These are phyloP conservation scores for Termitomyces sp. DNA, from an alignment of 768 basidiomycete species.

Conservation along the genomic window DNA sequence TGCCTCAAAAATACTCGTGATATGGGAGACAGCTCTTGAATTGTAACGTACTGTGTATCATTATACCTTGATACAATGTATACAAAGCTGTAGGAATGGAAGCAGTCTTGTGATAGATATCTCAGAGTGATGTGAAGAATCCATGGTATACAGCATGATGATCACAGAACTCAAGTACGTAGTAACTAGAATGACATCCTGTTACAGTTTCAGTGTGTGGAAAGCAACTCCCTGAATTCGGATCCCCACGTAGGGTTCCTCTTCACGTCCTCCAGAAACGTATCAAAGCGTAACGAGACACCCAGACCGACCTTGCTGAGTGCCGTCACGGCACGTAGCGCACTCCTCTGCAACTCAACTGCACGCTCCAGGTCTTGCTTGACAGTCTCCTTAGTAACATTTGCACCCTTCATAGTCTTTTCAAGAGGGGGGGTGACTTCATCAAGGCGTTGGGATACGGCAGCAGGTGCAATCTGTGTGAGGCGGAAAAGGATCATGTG, in stretches of 20 bases:
- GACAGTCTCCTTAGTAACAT: slow-evolving; percentile 90
- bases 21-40: no score
- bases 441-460: slow-evolving; percentile 78
- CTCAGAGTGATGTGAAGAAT: background rate
- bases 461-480: slow-evolving; percentile 78
- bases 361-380: slow-evolving; percentile 88
- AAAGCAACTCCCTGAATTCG: slow-evolving; percentile 62
- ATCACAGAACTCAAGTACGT: background rate
- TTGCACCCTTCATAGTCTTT: slow-evolving; percentile 85
- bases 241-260: slow-evolving; percentile 58
- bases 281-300: slow-evolving; percentile 70
- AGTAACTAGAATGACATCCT: background rate
- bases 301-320: slow-evolving; percentile 70
- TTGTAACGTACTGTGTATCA: background rate
- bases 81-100: no score
- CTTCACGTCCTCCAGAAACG: slow-evolving; percentile 69
- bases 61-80: background rate
- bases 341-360: slow-evolving; percentile 88
- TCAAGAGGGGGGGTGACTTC: slow-evolving; percentile 80
- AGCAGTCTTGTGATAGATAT: no score
- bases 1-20: no score
- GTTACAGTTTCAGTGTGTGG: slow-evolving; percentile 5
- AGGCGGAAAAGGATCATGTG: slow-evolving; percentile 95
- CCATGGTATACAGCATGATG: background rate
- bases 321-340: slow-evolving; percentile 81